These are phyloP conservation scores for Hypoxylon sp. DNA, from an alignment of 2,329 filamentous ascomycete species.

Conservation along the genomic window DNA sequence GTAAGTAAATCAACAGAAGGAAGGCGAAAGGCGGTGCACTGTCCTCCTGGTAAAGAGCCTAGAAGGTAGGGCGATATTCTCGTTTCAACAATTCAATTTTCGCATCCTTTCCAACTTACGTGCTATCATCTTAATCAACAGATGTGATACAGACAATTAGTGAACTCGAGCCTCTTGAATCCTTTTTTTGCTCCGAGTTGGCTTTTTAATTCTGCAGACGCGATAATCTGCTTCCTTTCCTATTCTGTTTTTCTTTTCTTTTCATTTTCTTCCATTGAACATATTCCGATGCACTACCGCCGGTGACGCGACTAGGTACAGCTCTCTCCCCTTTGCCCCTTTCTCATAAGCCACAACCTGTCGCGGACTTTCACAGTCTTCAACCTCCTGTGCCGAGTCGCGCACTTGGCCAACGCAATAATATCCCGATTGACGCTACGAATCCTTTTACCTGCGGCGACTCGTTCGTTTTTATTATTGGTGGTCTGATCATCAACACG, in stretches of 20 bases:
- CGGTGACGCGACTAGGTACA: slow-evolving; percentile 47
- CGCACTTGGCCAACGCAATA: slow-evolving; percentile 30
- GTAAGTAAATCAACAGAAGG: slow-evolving; percentile 20
- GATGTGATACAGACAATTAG: slow-evolving; percentile 44
- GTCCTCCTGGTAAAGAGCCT: slow-evolving; percentile 13
- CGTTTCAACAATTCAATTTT: slow-evolving; percentile 43
- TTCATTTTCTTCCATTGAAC: slow-evolving; percentile 38
- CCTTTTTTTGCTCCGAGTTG: slow-evolving; percentile 37
- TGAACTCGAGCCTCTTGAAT: slow-evolving; percentile 47
- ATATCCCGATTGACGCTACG: slow-evolving; percentile 17
- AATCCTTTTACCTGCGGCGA: slow-evolving; percentile 12
- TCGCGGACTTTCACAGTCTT: slow-evolving; percentile 23
- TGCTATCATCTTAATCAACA: slow-evolving; percentile 38
- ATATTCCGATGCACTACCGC: slow-evolving; percentile 45
- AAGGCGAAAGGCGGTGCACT: slow-evolving; percentile 32
- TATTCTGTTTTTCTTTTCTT: slow-evolving; percentile 26
- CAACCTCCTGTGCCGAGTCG: slow-evolving; percentile 25
- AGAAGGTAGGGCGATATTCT: slow-evolving; percentile 24
- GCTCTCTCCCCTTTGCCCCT: slow-evolving; percentile 39
- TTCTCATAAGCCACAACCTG: slow-evolving; percentile 27
- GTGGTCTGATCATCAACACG: slow-evolving; percentile 35
- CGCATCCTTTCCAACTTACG: slow-evolving; percentile 34
- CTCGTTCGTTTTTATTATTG: slow-evolving; percentile 17
- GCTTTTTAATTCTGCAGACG: slow-evolving; percentile 39
- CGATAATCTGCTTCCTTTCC: slow-evolving; percentile 33